Percentiles rank a stretch among this genome's conserved stretches.
Conservation (phyloP, 2,329 filamentous ascomycete species). For the Zymoseptoria tritici region DNA sequence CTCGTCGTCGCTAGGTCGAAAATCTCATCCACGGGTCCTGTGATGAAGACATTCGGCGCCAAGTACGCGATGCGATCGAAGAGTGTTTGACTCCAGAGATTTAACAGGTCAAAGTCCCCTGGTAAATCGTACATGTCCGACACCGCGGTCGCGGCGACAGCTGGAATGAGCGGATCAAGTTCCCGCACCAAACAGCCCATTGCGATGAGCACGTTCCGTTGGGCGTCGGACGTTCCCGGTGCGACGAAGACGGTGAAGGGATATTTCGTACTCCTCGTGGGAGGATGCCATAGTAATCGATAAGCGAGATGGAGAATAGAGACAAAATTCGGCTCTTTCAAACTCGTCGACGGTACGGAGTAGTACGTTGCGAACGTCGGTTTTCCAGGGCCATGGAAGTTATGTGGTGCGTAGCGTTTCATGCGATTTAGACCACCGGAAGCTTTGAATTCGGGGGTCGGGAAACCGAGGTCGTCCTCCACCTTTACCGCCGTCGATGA, state of each 20-base stretch:
- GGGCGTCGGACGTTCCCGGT: not conserved
- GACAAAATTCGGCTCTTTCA: not conserved
- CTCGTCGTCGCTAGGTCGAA: not conserved
- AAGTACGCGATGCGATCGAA: not conserved
- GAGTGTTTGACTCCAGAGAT: not conserved
- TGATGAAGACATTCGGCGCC: not conserved
- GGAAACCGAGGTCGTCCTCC: not conserved
- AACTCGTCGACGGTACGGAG: not conserved
- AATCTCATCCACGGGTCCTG: not conserved
- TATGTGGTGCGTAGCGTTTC: not conserved
- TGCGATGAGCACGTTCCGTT: not conserved
- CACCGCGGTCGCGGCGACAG: not conserved
- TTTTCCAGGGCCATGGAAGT: not conserved
- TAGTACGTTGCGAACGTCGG: not conserved
- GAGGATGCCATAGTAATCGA: not conserved
- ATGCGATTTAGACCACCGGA: not conserved
- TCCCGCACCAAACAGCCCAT: not conserved
- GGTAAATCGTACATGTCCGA: not conserved
- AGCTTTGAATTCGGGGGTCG: not conserved
- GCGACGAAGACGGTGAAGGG: not conserved
- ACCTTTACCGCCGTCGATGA: not conserved
- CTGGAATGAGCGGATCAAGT: not conserved
- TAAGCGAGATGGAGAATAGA: not conserved
- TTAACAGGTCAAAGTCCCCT: not conserved
- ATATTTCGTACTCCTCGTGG: not conserved